These are phyloP conservation scores for Calonectria henricotiae DNA, from an alignment of 2,329 filamentous ascomycete genomes.

Conservation along the genomic window DNA sequence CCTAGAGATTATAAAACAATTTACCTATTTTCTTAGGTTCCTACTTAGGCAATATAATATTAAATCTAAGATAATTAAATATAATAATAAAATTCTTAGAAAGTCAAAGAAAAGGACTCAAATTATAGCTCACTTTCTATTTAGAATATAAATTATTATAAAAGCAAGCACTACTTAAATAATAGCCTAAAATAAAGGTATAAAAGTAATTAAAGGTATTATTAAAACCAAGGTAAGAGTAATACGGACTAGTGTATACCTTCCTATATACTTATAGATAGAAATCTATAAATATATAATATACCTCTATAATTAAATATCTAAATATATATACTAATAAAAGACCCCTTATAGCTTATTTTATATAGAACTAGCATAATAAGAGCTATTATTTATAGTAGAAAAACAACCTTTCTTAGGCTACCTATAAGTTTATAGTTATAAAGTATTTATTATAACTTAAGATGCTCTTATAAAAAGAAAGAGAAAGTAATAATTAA, in stretches of 20 bases:
- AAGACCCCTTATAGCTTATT: not conserved
- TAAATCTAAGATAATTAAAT: not conserved
- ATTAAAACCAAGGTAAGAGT: not conserved
- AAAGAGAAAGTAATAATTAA: not conserved
- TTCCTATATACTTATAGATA: not conserved
- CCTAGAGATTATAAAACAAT: not conserved
- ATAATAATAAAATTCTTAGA: slow-evolving; percentile 3
- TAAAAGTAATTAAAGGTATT: not conserved
- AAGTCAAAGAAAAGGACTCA: not conserved
- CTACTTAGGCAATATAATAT: not conserved
- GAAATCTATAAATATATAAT: not conserved
- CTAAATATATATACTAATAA: not conserved
- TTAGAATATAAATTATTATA: not conserved
- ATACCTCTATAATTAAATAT: not conserved
- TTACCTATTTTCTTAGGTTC: not conserved
- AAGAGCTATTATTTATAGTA: not conserved
- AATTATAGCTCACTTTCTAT: not conserved
- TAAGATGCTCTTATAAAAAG: not conserved
- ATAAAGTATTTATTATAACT: not conserved
- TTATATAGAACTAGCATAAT: not conserved
- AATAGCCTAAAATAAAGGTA: not conserved
- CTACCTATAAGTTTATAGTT: not conserved
- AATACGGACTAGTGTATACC: not conserved
- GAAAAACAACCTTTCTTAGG: not conserved
- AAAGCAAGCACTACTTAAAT: not conserved